Evolutionary conservation across 2,329 filamentous ascomycete species (phyloP), one percentile per base, ranked within the genome.

Genomic region (Botrytis sinoallii): DNA sequence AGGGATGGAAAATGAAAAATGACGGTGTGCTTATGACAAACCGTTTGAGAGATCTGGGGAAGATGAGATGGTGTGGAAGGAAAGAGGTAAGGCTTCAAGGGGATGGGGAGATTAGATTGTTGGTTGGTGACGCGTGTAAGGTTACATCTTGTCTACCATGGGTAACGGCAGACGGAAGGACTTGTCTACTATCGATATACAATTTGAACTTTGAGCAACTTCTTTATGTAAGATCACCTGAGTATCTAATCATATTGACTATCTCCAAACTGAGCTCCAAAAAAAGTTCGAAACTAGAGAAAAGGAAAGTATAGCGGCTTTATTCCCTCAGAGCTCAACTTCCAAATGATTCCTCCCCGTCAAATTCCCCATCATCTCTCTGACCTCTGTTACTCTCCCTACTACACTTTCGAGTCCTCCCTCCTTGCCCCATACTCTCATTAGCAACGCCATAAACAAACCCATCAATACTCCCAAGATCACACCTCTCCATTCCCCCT

Each of bases 401-500:
- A 44, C 38, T 20, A 69, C 48, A n/a, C 18, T 46, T 67, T 29
- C 9, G n/a, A 52, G 35, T 32, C 35, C 38, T 32, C 60, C 60
- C 22, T 65, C 61, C 18, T 22, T 48, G 35, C 38, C 61, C 18
- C 46, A 10, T 42, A 25, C n/a, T 6, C 70, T 22, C 5, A 66
- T 44, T 29, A 32, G 14, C 22, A 59, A 25, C 7, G 46, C 70
- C 20, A 72, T 32, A 14, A 72, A 42, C 5, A 67, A 35, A 0
- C 68, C 55, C 20, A 70, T 1, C 22, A 70, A n/a, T 0, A 70
- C 10, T 4, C 68, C 68, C n/a, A 60, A 6, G 20, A 70, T 25
- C 55, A 60, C 14, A 12, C 70, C 70, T 38, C 46, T 72, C 70
- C 70, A 72, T 22, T 67, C 70, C 22, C 61, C 70, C 38, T 14